Conservation (phyloP, 768 basidiomycete species). For the Scleroderma citrinum region DNA sequence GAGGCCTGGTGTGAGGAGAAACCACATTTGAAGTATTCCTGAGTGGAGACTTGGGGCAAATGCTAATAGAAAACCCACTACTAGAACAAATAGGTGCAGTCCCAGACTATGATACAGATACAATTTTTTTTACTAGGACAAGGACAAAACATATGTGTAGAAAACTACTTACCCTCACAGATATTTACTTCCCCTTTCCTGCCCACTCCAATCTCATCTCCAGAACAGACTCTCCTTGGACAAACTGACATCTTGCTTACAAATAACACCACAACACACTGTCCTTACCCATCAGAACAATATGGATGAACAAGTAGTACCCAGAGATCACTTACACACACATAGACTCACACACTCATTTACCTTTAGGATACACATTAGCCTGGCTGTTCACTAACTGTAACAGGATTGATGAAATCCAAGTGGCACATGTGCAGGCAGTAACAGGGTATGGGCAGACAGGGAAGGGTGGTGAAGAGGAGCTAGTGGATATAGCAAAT, state of each 20-base stretch:
- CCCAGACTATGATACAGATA: slow-evolving; percentile 9
- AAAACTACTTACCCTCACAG: too few species aligned
- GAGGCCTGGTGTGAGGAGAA: slow-evolving; percentile 3
- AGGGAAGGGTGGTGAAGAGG: too few species aligned
- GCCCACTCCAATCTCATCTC: too few species aligned
- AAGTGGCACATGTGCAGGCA: background rate
- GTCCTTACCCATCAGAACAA: too few species aligned
- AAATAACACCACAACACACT: too few species aligned
- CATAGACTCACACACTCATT: background rate
- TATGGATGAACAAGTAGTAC: too few species aligned
- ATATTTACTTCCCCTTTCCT: too few species aligned
- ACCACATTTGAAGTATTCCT: slow-evolving; percentile 20
- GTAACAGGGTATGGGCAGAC: background rate
- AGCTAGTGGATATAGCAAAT: background rate
- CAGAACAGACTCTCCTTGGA: too few species aligned
- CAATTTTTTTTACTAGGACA: background rate
- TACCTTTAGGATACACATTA: background rate
- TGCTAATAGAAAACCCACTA: slow-evolving; percentile 15
- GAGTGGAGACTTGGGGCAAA: slow-evolving; percentile 12
- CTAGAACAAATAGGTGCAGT: slow-evolving; percentile 9
- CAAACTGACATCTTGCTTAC: too few species aligned
- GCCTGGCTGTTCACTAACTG: too few species aligned
- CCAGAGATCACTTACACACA: too few species aligned
- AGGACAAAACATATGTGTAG: too few species aligned
- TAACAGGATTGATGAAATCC: background rate